Conservation (phyloP, 441 rosid species). For the Adansonia grandidieri region DNA sequence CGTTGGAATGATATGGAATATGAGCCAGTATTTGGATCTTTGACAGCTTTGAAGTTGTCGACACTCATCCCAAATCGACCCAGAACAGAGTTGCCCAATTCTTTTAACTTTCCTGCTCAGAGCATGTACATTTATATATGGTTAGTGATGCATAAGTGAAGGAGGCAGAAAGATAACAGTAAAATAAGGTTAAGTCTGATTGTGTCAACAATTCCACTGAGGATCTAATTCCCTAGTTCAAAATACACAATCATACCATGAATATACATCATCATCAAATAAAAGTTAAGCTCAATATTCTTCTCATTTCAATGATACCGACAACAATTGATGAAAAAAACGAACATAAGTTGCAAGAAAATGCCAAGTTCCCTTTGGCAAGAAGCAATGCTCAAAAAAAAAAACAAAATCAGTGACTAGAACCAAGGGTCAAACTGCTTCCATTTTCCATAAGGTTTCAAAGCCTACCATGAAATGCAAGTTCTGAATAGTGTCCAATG, state of each 20-base stretch:
- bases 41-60: slow-evolving; percentile 91
- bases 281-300: not conserved
- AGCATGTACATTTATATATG: not conserved
- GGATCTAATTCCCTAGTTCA: not conserved
- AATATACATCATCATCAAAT: not conserved
- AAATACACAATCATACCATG: not conserved
- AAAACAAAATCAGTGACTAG: not conserved
- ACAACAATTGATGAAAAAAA: not conserved
- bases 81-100: slow-evolving; percentile 80
- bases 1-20: slow-evolving; percentile 47
- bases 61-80: slow-evolving; percentile 90
- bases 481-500: not conserved
- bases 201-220: not conserved
- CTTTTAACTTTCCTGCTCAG: slow-evolving; percentile 81
- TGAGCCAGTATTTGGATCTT: slow-evolving; percentile 93
- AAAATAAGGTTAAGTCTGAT: not conserved
- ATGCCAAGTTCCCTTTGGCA: not conserved
- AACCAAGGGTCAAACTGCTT: not conserved
- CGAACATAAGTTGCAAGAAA: not conserved
- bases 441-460: not conserved
- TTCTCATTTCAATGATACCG: not conserved
- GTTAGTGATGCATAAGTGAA: not conserved
- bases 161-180: not conserved
- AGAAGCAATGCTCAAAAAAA: not conserved
- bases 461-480: not conserved